These are phyloP conservation scores for Fomitopsis betulina DNA, from an alignment of 1,284 basidiomycete species.

Conservation along the genomic window DNA sequence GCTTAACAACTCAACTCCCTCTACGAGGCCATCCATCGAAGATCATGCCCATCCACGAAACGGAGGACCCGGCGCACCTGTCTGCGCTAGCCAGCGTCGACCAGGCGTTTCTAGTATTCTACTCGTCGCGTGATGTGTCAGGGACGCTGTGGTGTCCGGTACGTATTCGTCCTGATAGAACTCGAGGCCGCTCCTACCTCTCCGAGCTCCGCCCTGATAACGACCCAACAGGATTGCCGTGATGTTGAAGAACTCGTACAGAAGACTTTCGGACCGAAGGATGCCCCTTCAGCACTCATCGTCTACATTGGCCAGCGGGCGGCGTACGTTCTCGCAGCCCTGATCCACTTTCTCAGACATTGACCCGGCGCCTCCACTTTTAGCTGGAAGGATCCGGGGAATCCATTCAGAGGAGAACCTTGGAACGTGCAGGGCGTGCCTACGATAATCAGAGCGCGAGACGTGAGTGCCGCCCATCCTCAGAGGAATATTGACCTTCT, in stretches of 20 bases:
- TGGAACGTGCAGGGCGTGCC: slow-evolving; percentile 68
- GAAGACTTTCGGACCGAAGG: slow-evolving; percentile 46
- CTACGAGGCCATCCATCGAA: background rate
- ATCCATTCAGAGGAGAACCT: slow-evolving; percentile 58
- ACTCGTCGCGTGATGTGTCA: slow-evolving; percentile 50
- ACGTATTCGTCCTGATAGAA: slow-evolving; percentile 20
- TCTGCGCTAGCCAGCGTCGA: slow-evolving; percentile 24
- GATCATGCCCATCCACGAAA: slow-evolving; percentile 30
- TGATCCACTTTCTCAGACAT: background rate
- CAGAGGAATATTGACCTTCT: background rate
- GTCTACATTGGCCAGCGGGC: slow-evolving; percentile 69
- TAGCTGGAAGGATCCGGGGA: slow-evolving; percentile 67
- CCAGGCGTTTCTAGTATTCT: slow-evolving; percentile 60
- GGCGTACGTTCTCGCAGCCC: slow-evolving; percentile 45
- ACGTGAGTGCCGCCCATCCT: slow-evolving; percentile 43
- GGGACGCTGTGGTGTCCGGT: slow-evolving; percentile 65
- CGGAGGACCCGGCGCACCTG: slow-evolving; percentile 32
- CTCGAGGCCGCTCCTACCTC: background rate
- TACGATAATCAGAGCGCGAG: slow-evolving; percentile 65
- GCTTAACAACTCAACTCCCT: background rate
- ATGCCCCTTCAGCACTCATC: slow-evolving; percentile 58
- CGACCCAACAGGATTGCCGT: slow-evolving; percentile 59
- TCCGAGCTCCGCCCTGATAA: slow-evolving; percentile 14
- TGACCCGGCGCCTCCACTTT: background rate
- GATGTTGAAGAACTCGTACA: slow-evolving; percentile 60